phyloP scores from a whole-genome alignment of 768 basidiomycete genomes.

The Mycena crocata region DNA sequence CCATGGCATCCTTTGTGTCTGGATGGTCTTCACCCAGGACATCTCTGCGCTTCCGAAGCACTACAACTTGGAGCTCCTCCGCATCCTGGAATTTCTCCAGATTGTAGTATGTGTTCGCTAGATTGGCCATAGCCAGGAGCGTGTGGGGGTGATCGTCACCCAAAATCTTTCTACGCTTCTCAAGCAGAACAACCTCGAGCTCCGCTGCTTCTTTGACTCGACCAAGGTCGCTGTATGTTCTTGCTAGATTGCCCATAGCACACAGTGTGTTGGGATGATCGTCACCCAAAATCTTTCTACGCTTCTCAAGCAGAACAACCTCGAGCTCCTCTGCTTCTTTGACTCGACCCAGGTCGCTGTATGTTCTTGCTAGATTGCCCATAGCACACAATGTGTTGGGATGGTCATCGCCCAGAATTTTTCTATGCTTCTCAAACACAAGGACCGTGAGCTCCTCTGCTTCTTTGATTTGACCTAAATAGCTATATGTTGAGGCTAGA shows the following conservation, averaged over 20 bases:
- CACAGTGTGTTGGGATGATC: not conserved
- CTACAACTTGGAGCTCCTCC: conserved; percentile 1
- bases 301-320: not conserved
- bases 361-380: not conserved
- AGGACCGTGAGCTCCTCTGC: conserved; percentile 2
- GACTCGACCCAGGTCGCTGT: not conserved
- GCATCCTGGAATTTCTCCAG: conserved; percentile 4
- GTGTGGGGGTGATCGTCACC: not conserved
- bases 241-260: not conserved
- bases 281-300: not conserved
- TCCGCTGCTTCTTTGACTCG: not conserved
- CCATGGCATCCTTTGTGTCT: too few relatives aligned
- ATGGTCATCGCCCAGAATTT: conserved; percentile 8
- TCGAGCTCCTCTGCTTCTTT: not conserved
- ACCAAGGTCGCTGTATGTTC: not conserved
- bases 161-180: not conserved
- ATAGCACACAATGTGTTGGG: conserved; percentile 3
- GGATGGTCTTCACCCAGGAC: conserved; percentile 14
- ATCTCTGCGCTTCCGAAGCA: not conserved
- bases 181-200: not conserved
- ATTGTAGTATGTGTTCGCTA: conserved; percentile 4
- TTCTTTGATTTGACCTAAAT: too few relatives aligned
- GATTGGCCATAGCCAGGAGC: conserved; percentile 4
- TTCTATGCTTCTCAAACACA: not conserved
- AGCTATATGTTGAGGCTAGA: too few relatives aligned